Conservation (phyloP, 345 rosid species). For the Aquilaria sinensis region DNA sequence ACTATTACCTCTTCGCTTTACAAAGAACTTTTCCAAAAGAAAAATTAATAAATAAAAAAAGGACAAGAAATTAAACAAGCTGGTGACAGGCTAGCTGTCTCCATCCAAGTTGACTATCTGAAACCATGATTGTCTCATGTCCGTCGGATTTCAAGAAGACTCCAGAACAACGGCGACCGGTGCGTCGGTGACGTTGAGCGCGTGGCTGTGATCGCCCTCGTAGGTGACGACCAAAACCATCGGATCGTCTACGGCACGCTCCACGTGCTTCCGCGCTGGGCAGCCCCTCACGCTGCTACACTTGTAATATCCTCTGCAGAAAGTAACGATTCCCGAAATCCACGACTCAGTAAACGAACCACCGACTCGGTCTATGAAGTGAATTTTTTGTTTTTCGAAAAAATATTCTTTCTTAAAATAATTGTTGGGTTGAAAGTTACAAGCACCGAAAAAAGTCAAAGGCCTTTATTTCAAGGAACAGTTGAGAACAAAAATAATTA, state of each 20-base stretch:
- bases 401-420: too few species aligned
- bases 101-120: constrained; percentile 16
- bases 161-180: constrained; percentile 40
- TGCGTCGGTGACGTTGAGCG: constrained; percentile 18
- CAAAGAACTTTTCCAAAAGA: neutral
- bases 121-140: neutral
- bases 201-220: constrained; percentile 72
- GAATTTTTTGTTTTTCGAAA: too few species aligned
- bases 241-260: constrained; percentile 66
- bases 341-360: constrained; percentile 2
- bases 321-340: too few species aligned
- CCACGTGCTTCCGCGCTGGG: constrained; percentile 88
- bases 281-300: constrained; percentile 82
- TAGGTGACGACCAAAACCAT: constrained; percentile 71
- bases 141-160: constrained; percentile 27
- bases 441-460: neutral
- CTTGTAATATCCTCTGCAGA: constrained; percentile 69
- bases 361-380: neutral
- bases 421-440: too few species aligned
- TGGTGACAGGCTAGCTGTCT: constrained; percentile 6
- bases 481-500: constrained; percentile 3
- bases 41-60: constrained; percentile 10
- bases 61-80: constrained; percentile 16
- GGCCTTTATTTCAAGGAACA: neutral
- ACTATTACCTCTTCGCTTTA: neutral